Evolutionary conservation across 441 rosid genomes (phyloP).

Genomic region (Populus hybrid): DNA sequence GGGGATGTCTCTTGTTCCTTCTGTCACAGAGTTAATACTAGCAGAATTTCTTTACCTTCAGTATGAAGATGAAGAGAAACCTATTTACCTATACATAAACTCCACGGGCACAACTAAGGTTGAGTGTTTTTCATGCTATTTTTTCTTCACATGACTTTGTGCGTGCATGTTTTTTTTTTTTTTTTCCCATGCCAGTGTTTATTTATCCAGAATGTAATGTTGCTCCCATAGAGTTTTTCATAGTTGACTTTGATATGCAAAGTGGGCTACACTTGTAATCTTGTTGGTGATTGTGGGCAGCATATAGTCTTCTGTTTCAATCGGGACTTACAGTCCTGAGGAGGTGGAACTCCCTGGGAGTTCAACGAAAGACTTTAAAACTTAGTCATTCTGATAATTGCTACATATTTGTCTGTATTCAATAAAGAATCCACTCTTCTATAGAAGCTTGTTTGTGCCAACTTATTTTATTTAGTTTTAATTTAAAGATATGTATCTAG

Average conservation of each 20-base stretch:
- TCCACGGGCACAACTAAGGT: conserved; percentile 94
- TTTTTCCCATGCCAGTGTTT: background rate
- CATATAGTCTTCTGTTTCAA: background rate
- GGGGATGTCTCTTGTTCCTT: conserved; percentile 95
- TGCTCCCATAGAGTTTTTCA: background rate
- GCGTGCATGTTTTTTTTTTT: background rate
- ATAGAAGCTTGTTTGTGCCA: background rate
- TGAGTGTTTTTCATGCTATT: conserved; percentile 1
- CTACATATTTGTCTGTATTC: background rate
- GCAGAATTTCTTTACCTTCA: conserved; percentile 90
- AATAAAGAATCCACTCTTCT: background rate
- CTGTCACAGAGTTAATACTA: conserved; percentile 72
- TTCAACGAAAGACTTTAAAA: background rate
- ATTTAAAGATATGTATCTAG: background rate
- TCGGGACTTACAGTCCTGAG: background rate
- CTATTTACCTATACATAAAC: conserved; percentile 84
- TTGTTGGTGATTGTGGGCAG: background rate
- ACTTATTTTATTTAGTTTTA: background rate
- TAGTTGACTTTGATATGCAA: background rate
- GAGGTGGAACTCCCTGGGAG: background rate
- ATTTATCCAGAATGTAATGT: background rate
- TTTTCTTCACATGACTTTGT: background rate
- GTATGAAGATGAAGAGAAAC: conserved; percentile 64
- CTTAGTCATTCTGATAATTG: background rate
- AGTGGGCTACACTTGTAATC: too few species aligned